Evolutionary conservation across 202 grass and related monocot genomes (phyloP).

Genomic region (Brachypodium distachyon): DNA sequence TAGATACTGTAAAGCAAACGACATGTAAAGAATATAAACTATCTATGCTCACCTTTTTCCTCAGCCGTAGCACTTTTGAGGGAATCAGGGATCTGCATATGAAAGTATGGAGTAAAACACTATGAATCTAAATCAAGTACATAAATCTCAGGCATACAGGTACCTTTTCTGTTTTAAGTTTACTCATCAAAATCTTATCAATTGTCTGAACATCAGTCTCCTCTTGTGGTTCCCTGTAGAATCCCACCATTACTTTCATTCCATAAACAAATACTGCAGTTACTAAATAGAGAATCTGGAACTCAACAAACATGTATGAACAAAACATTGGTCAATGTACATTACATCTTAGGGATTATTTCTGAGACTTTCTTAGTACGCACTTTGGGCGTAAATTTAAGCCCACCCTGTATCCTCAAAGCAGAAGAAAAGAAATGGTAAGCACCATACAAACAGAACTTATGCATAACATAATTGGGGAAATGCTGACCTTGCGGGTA

Average conservation of each 20-base stretch:
- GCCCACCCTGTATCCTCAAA: conserved; percentile 3
- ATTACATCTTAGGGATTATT: conserved; percentile 15
- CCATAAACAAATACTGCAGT: neutral
- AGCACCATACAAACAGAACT: neutral
- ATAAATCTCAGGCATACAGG: neutral
- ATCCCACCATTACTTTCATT: conserved; percentile 1
- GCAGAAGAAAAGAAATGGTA: neutral
- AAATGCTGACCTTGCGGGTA: conserved; percentile 4
- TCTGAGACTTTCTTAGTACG: conserved; percentile 2
- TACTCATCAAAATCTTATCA: conserved; percentile 18
- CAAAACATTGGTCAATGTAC: neutral
- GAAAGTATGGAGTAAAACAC: conserved; percentile 5
- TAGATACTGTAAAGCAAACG: neutral
- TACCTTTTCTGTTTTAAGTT: conserved; percentile 7
- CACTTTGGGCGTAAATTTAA: conserved; percentile 23
- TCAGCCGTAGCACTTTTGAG: neutral
- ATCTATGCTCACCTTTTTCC: conserved; percentile 12
- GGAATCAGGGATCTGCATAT: neutral
- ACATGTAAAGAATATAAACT: neutral
- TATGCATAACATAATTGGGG: neutral
- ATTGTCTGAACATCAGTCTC: conserved; percentile 9
- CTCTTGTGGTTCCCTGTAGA: conserved; percentile 24
- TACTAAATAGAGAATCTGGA: neutral
- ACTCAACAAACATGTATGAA: neutral
- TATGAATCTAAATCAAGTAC: neutral